phyloP scores from a whole-genome alignment of 2,329 filamentous ascomycete genomes.

The Colletotrichum sp. region DNA sequence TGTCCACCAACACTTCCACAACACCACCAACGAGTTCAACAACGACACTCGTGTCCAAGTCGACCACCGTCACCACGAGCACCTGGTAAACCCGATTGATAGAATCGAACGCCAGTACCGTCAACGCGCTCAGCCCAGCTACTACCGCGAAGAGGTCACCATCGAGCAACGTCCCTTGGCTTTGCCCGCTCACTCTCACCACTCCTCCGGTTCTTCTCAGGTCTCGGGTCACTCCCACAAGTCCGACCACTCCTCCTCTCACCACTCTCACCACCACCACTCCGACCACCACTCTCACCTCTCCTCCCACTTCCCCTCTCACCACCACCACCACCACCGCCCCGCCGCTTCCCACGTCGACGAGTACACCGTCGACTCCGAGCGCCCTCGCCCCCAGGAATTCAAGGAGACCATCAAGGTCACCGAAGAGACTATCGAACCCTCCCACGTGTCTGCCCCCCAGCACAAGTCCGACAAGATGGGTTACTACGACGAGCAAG shows the following conservation, averaged over 20 bases:
- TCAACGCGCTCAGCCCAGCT: slow-evolving; percentile 61
- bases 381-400: slow-evolving; percentile 29
- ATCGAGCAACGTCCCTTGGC: slow-evolving; percentile 29
- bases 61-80: slow-evolving; percentile 55
- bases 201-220: slow-evolving; percentile 32
- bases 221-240: slow-evolving; percentile 43
- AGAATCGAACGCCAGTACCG: slow-evolving; percentile 71
- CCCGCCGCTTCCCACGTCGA: slow-evolving; percentile 20
- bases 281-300: slow-evolving; percentile 40
- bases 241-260: slow-evolving; percentile 31
- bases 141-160: slow-evolving; percentile 42
- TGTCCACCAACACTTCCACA: slow-evolving; percentile 31
- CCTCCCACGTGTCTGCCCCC: slow-evolving; percentile 46
- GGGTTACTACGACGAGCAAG: slow-evolving; percentile 70
- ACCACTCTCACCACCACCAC: slow-evolving; percentile 12
- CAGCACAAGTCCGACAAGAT: slow-evolving; percentile 57
- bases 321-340: slow-evolving; percentile 29
- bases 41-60: slow-evolving; percentile 69
- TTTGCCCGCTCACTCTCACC: slow-evolving; percentile 39
- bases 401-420: slow-evolving; percentile 64
- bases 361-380: slow-evolving; percentile 61
- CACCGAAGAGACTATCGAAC: slow-evolving; percentile 71
- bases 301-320: slow-evolving; percentile 39
- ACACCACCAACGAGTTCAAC: slow-evolving; percentile 49
- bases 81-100: slow-evolving; percentile 61